Evolutionary conservation across 306 rosid species (phyloP), one percentile per base, ranked within the genome.

Genomic region (Castanospermum australe): DNA sequence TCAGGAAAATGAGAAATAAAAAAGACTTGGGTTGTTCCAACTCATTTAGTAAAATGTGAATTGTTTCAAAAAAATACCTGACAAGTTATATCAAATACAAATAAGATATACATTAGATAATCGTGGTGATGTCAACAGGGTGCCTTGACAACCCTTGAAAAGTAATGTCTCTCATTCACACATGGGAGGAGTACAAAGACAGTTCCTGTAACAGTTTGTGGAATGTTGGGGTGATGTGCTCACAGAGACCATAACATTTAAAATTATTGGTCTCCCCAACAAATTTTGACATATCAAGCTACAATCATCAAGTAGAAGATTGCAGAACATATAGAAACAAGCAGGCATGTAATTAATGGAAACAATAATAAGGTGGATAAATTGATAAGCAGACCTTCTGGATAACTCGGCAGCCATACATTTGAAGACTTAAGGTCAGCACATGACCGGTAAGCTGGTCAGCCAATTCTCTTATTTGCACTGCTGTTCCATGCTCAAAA

Each of bases 401-500:
- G 52, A 87, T 87, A 39, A 87, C 90, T 18, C 90, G 90, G 67
- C 90, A 87, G 22, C 90, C 90, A 57, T 87, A 87, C 90, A 87
- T 87, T 80, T 87, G 90, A 71, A 87, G 82, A 84, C 90, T 81
- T 73, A 87, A 75, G 69, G 90, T 82, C 71, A 87, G 82, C 64
- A 87, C 79, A 67, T 84, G 90, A 78, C 88, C 84, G 48, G 56
- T 61, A 41, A 87, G 78, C 75, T 57, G 78, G 83, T 94, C 92
- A 65, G 97, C 99, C 84, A 94, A 70, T 79, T 94, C 99, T 85
- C 97, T 92, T 83, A 78, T 81, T 77, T 54, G 90, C 90, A 54
- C 88, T 63, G 90, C 67, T 83, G 70, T 87, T 78, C 90, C 90
- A 51, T 87, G 71, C 82, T 87, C 90, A 75, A 87, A 87, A 71